Base-by-base conservation (phyloP, 2,329 filamentous ascomycete genomes). In the Acrodontium crateriforme region DNA sequence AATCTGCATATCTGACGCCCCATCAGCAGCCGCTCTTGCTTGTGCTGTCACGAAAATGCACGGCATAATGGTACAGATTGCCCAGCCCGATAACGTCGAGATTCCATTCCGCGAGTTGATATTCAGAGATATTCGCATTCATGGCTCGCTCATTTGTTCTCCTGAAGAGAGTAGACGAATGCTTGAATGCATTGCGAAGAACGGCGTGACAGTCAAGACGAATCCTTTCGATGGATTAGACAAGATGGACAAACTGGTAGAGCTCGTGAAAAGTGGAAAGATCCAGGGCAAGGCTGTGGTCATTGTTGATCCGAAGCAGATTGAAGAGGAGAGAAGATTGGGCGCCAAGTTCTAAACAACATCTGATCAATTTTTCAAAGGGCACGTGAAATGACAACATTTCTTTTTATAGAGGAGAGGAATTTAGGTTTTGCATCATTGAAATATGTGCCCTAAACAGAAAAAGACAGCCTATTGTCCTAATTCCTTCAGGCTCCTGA, bases 21-120 rank as follows among this genome's bases (percentile, higher is more conserved):
- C 54, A 2, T 50, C 49, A 0, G 62, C 69, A 2, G 61, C 66
- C 21, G 66, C 58, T 4, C 46, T 62, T 13, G 62, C 58, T 0
- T 69, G 64, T 28, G 68, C 67, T 0, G 52, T 71, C 1, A 75
- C 71, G 0, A 63, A 58, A 41, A 71, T 67, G 59, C 71, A 75
- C 41, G 69, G 68, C 2, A 60, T 54, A 0, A 54, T 73, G 42
- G 54, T 74, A 2, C 67, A 74, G 45, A 62, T 74, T 25, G 69
- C 68, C n/a, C 69, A 72, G 36, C 56, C 55, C 6, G 45, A 54
- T 18, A 41, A 48, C 8, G 43, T 60, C 9, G 33, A 31, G 14
- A 51, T 61, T 9, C 57, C 59, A 0, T 60, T 60, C 32, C 42
- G 42, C 1, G 64, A 71, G 40, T 39, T 71, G 5, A 53, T 71